Evolutionary conservation across 2,329 filamentous ascomycete genomes (phyloP), one percentile per base, ranked within the genome.

Genomic region (Neopestalotiopsis clavispora): DNA sequence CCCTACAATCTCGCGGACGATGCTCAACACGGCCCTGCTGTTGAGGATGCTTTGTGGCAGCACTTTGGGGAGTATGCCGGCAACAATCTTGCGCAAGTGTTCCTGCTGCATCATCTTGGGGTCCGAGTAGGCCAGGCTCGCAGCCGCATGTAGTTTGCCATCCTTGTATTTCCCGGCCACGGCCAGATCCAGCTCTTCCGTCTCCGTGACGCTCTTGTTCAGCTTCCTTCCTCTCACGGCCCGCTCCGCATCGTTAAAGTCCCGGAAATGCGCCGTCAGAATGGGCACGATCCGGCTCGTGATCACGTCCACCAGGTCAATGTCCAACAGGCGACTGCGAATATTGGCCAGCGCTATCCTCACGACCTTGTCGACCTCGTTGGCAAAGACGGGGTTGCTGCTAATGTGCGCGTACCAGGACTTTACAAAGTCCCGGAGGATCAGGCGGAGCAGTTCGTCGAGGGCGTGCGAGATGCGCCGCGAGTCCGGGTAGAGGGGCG

Each of bases 91-190:
- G 59, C 97, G 90, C 67, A 99, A 81, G 79, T 99, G 93, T 72
- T 95, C 93, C 81, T 98, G 95, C 81, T 98, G 94, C 32, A 93
- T 88, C 64, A 91, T 85, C 78, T 94, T 96, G 70, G 91, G 93
- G 76, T 98, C 95, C 1, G 94, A 92, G 76, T 94, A 94, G 40
- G 92, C 90, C 74, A 97, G 82, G 14, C 91, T 92, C 4, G 93
- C 95, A 4, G 96, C 96, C 4, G 93, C 87, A 78, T 99, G 97
- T 69, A 99, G 84, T 71, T 92, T 94, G 32, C 95, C 95, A 78
- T 97, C 92, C 67, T 88, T 91, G 80, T 96, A 99, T 80, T 97
- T 98, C 56, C 89, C 91, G n/a, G 96, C 96, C 80, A 99, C 97
- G 1, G 96, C 96, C 73, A 97, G 85, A 79, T 98, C 95, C 75